These are phyloP conservation scores for Colletotrichum sp. DNA, from an alignment of 2,329 filamentous ascomycete genomes.

Conservation along the genomic window DNA sequence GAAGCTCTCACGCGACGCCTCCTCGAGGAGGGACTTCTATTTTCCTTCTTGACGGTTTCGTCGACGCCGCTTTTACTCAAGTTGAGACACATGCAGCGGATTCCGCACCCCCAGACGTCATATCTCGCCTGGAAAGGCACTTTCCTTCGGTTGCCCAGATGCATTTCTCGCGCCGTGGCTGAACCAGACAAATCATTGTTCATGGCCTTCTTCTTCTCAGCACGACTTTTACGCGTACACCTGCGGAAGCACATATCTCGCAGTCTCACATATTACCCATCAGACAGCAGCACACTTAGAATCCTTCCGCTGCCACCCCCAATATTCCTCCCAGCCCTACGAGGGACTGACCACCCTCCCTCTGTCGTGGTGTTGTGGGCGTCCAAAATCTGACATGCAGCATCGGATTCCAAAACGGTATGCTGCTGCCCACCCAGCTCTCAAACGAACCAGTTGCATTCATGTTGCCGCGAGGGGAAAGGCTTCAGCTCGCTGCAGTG, in stretches of 20 bases:
- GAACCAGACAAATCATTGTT: not conserved
- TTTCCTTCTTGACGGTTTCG: not conserved
- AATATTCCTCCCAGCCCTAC: constrained; percentile 19
- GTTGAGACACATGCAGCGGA: not conserved
- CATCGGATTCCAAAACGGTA: constrained; percentile 14
- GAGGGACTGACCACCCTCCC: not conserved
- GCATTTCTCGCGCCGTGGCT: not conserved
- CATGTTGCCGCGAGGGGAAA: not conserved
- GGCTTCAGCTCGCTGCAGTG: constrained; percentile 6
- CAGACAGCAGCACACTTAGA: constrained; percentile 4
- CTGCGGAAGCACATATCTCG: not conserved
- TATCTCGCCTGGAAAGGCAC: not conserved
- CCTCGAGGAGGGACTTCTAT: not conserved
- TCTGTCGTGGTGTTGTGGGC: not conserved
- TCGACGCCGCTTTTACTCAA: not conserved
- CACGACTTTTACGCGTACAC: not conserved
- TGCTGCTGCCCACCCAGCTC: not conserved
- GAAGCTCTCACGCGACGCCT: not conserved
- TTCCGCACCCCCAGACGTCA: not conserved
- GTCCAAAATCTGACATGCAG: constrained; percentile 19
- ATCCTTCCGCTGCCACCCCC: constrained; percentile 21
- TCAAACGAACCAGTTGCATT: constrained; percentile 2
- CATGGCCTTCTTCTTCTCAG: not conserved
- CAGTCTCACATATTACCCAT: not conserved
- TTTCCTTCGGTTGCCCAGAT: not conserved